Evolutionary conservation across 805 yeast genomes (phyloP), one percentile per base, ranked within the genome.

Genomic region (Hanseniaspora valbyensis): DNA sequence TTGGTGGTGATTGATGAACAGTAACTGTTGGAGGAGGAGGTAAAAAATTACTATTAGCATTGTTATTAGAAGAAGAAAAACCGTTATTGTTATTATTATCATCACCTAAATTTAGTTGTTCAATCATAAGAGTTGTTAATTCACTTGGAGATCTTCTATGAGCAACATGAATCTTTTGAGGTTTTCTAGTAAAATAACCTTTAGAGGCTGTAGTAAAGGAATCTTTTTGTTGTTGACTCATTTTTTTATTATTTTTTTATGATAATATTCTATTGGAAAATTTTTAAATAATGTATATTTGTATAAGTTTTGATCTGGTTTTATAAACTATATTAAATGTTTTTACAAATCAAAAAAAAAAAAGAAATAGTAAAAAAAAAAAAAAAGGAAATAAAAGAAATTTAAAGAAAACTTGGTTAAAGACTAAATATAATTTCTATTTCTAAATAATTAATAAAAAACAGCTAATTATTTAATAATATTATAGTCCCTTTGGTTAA

Each of bases 71-170:
- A 16, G 68, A 8, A 8, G 24, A 8, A n/a, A n/a, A 68, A 46
- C 70, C 57, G 6, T 10, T 12, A 5, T 12, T 29, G 19, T 42
- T 32, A 8, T 13, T 44, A 2, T n/a, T 13, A n/a, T 44, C 49
- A 0, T 19, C 34, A 14, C 46, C 46, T 53, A 92, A 73, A 30
- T 71, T 80, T 63, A 83, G 78, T 62, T 84, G 94, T 66, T 90
- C 97, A 59, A 86, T 73, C 95, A 90, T 90, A 56, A 90, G 71
- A 50, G 83, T 83, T 2, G 97, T 90, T 63, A 92, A 72, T 64
- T 92, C 98, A 57, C 89, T 79, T n/a, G 96, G 96, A 2, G 96
- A 83, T 54, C 95, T 76, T 61, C 97, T 77, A 61, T 92, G 97
- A n/a, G 97, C 97, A 56, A 90, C 88, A 67, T 88, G 94, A 54